Evolutionary conservation across 257 asterid species (phyloP).

Genomic region (Capsicum rhomboideum): DNA sequence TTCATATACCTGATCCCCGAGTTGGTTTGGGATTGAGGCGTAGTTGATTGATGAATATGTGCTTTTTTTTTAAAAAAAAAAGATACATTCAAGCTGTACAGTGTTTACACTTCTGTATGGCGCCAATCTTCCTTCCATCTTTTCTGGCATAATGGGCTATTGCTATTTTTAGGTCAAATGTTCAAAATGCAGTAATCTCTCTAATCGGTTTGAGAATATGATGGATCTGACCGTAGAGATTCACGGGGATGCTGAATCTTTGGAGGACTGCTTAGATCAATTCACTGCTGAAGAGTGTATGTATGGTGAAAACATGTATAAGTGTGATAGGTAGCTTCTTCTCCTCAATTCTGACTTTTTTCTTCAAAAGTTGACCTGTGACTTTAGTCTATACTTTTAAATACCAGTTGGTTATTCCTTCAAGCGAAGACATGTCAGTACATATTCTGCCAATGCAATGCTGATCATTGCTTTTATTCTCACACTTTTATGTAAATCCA

Average conservation of each 20-base stretch:
- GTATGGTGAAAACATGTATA: constrained; percentile 97
- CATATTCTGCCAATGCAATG: not conserved
- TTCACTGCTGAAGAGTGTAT: constrained; percentile 82
- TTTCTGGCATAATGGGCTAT: not conserved
- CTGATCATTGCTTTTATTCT: not conserved
- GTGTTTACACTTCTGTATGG: not conserved
- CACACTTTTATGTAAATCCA: not conserved
- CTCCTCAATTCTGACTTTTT: not conserved
- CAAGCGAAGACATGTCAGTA: not conserved
- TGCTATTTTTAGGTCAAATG: constrained; percentile 62
- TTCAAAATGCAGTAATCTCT: constrained; percentile 63
- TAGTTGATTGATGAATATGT: not conserved
- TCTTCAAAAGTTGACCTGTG: not conserved
- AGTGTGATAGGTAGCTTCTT: constrained; percentile 72
- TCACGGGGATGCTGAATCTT: constrained; percentile 80
- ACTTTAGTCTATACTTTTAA: not conserved
- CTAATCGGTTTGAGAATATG: constrained; percentile 87
- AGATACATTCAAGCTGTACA: not conserved
- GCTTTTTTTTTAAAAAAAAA: not conserved
- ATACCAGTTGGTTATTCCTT: not conserved
- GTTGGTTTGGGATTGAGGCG: not conserved
- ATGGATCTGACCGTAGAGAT: constrained; percentile 98
- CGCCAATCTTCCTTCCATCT: not conserved
- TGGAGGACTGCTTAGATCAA: constrained; percentile 95
- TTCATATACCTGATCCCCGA: not conserved